phyloP scores from a whole-genome alignment of 176 grass and related monocot genomes.

The Juncus inflexus region DNA sequence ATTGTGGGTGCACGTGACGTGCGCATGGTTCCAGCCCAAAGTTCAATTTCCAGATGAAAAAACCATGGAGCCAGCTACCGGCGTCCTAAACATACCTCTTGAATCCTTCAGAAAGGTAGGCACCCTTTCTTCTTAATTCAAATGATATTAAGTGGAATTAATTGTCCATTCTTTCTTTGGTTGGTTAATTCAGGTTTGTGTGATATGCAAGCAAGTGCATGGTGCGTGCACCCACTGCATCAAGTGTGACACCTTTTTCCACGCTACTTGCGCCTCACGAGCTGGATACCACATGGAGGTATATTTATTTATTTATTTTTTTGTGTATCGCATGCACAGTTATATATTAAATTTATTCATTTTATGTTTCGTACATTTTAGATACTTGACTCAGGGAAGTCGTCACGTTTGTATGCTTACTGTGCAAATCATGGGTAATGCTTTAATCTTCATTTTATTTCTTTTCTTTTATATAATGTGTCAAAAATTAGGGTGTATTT shows the following conservation, averaged over 20 bases:
- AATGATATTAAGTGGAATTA: background rate
- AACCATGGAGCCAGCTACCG: constrained; percentile 85
- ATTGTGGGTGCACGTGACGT: constrained; percentile 92
- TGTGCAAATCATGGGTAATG: constrained; percentile 77
- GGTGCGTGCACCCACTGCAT: constrained; percentile 88
- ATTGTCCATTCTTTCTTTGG: background rate
- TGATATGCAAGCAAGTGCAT: constrained; percentile 87
- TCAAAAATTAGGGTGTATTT: background rate
- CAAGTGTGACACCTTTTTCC: constrained; percentile 81
- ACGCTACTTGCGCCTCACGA: constrained; percentile 89
- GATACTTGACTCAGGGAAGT: constrained; percentile 63
- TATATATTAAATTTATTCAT: constrained; percentile 8
- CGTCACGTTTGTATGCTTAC: constrained; percentile 71
- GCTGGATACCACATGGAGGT: constrained; percentile 98
- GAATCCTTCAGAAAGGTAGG: constrained; percentile 91
- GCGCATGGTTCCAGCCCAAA: constrained; percentile 93
- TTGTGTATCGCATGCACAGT: background rate
- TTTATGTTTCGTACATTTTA: constrained; percentile 26
- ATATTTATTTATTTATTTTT: constrained; percentile 14
- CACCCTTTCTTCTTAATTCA: background rate
- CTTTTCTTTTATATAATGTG: constrained; percentile 13
- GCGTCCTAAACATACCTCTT: constrained; percentile 66
- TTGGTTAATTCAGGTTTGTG: constrained; percentile 51
- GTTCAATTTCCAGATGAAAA: constrained; percentile 63
- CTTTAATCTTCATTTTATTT: constrained; percentile 6